These are phyloP conservation scores for Monosporascus sp. DNA, from an alignment of 2,329 filamentous ascomycete species.

Conservation along the genomic window DNA sequence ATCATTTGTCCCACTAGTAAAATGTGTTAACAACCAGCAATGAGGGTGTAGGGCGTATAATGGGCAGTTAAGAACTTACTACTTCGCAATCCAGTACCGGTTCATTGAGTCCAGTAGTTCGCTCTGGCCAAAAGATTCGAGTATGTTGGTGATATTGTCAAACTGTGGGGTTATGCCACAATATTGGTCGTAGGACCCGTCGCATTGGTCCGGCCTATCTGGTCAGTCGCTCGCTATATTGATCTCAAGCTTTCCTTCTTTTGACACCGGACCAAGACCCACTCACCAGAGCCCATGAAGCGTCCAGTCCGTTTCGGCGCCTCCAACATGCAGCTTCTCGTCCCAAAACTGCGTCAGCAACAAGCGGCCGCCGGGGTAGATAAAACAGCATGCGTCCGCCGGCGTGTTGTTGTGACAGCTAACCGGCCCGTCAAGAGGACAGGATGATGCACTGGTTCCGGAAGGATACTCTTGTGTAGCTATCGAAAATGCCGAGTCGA, in stretches of 20 bases:
- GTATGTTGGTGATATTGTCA: slow-evolving; percentile 37
- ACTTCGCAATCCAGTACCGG: slow-evolving; percentile 37
- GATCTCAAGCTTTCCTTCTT: background rate
- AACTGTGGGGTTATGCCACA: slow-evolving; percentile 37
- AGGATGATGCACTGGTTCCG: slow-evolving; percentile 30
- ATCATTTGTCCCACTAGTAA: slow-evolving; percentile 30
- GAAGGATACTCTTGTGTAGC: slow-evolving; percentile 30
- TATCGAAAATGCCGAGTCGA: slow-evolving; percentile 1
- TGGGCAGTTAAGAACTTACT: slow-evolving; percentile 20
- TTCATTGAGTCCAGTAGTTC: slow-evolving; percentile 36
- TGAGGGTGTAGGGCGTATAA: background rate
- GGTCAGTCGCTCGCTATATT: background rate
- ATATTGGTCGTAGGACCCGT: slow-evolving; percentile 37
- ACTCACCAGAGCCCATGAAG: slow-evolving; percentile 38
- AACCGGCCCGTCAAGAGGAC: slow-evolving; percentile 34
- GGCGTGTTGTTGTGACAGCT: slow-evolving; percentile 35
- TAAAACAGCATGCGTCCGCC: slow-evolving; percentile 35
- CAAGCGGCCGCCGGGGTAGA: slow-evolving; percentile 35
- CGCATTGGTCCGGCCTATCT: slow-evolving; percentile 37
- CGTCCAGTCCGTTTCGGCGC: slow-evolving; percentile 39
- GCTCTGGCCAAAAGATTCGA: slow-evolving; percentile 32
- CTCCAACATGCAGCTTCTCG: slow-evolving; percentile 31
- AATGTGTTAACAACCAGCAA: background rate
- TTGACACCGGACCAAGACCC: background rate
- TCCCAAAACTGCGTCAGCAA: slow-evolving; percentile 42